Conservation (phyloP, 352 stramenopile genomes). For the Globisporangium cederbergense region DNA sequence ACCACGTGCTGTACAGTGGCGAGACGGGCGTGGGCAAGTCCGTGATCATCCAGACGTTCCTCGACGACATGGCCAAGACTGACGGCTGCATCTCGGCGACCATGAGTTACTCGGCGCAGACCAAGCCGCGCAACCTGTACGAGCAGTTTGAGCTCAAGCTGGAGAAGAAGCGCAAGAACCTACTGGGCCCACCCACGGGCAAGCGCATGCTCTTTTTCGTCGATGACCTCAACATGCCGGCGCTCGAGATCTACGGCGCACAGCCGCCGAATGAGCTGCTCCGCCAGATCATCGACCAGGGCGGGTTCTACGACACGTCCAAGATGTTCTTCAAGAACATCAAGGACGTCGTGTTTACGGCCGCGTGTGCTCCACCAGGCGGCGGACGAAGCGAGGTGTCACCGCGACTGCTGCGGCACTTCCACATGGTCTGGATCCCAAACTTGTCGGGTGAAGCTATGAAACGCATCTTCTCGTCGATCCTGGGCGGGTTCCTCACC, state of each 20-base stretch:
- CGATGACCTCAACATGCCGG: slow-evolving; percentile 93
- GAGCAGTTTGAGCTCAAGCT: slow-evolving; percentile 83
- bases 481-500: slow-evolving; percentile 85
- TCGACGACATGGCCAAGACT: slow-evolving; percentile 86
- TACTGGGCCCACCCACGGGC: slow-evolving; percentile 62
- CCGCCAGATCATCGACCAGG: slow-evolving; percentile 89
- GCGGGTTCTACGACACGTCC: slow-evolving; percentile 87
- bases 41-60: slow-evolving; percentile 88
- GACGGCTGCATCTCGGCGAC: slow-evolving; percentile 80
- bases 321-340: slow-evolving; percentile 95
- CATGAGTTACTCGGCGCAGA: slow-evolving; percentile 90
- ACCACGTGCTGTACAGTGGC: slow-evolving; percentile 88
- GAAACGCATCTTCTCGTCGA: slow-evolving; percentile 88
- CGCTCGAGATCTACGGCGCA: slow-evolving; percentile 90
- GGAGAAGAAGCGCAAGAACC: slow-evolving; percentile 84
- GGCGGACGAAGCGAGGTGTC: slow-evolving; percentile 86
- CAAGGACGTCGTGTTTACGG: slow-evolving; percentile 80
- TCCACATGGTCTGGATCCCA: slow-evolving; percentile 91
- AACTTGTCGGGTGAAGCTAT: slow-evolving; percentile 83
- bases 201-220: slow-evolving; percentile 89
- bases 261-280: slow-evolving; percentile 91
- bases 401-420: slow-evolving; percentile 84
- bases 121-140: slow-evolving; percentile 78
- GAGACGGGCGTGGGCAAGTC: slow-evolving; percentile 94
- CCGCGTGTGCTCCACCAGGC: slow-evolving; percentile 83